Conservation (phyloP, 371 early-diverging fungal genomes). For the Massospora cicadina region DNA sequence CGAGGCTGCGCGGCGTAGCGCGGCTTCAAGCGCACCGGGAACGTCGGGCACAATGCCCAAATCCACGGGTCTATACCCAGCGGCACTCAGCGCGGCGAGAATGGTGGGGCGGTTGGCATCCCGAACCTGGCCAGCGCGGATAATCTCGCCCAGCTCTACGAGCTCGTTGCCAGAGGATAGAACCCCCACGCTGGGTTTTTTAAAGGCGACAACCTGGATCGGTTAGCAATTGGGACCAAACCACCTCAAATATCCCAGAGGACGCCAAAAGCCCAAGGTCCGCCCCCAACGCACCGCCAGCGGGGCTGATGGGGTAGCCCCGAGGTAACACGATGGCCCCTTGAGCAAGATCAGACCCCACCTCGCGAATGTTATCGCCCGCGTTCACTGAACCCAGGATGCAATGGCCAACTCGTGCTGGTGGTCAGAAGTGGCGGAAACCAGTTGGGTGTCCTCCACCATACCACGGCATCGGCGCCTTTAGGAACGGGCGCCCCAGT, state of each 20-base stretch:
- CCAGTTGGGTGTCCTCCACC: constrained; percentile 73
- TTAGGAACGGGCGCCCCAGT: constrained; percentile 76
- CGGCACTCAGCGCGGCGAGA: constrained; percentile 33
- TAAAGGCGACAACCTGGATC: constrained; percentile 35
- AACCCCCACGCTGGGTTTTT: constrained; percentile 58
- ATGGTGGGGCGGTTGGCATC: constrained; percentile 76
- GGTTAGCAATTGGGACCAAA: not conserved
- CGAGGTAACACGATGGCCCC: constrained; percentile 33
- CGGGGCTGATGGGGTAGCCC: constrained; percentile 33
- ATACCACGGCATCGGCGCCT: constrained; percentile 72
- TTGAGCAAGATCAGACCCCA: constrained; percentile 50
- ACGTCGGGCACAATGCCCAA: constrained; percentile 59
- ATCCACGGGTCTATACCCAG: constrained; percentile 49
- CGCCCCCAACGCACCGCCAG: constrained; percentile 34
- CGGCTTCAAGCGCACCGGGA: constrained; percentile 29
- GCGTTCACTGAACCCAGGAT: constrained; percentile 20
- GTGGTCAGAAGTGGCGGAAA: constrained; percentile 30
- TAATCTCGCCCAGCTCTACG: constrained; percentile 26
- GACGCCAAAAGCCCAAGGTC: constrained; percentile 66
- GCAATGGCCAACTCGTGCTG: constrained; percentile 38
- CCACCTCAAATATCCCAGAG: constrained; percentile 40
- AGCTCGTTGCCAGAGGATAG: constrained; percentile 84
- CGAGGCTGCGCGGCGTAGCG: constrained; percentile 29
- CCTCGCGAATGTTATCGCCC: constrained; percentile 48
- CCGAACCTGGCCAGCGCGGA: constrained; percentile 47